Evolutionary conservation across 1,284 basidiomycete species (phyloP).

Genomic region (Trichosporon faecale): DNA sequence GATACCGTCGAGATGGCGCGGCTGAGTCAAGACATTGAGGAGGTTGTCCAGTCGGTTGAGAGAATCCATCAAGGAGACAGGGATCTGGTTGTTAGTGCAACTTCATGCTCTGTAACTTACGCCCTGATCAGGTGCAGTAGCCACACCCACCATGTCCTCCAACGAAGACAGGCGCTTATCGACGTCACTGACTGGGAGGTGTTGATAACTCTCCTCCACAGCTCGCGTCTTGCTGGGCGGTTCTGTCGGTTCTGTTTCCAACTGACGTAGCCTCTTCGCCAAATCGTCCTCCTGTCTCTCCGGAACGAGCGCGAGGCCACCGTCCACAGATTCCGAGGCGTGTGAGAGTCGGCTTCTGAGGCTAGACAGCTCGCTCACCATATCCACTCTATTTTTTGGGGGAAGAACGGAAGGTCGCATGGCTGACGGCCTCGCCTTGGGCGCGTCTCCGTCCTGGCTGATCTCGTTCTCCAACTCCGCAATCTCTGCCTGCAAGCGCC

Average conservation of each 20-base stretch:
- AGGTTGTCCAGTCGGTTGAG: slow-evolving; percentile 72
- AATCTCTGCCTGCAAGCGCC: slow-evolving; percentile 54
- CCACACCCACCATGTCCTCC: slow-evolving; percentile 69
- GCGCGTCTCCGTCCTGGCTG: slow-evolving; percentile 7
- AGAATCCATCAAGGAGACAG: slow-evolving; percentile 58
- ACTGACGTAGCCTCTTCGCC: neutral
- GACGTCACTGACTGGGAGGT: slow-evolving; percentile 9
- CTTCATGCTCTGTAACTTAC: neutral
- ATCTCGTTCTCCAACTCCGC: slow-evolving; percentile 54
- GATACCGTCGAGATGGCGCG: slow-evolving; percentile 94
- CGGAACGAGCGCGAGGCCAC: neutral
- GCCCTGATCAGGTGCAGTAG: neutral
- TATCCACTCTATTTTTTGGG: slow-evolving; percentile 33
- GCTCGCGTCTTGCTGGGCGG: neutral
- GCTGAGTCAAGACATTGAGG: slow-evolving; percentile 83
- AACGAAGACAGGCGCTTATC: slow-evolving; percentile 74
- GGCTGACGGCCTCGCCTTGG: neutral
- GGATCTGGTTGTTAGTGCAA: slow-evolving; percentile 11
- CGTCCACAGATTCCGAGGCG: neutral
- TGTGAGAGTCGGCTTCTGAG: slow-evolving; percentile 16
- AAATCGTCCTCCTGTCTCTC: neutral
- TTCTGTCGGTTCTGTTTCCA: neutral
- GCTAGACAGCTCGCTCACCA: slow-evolving; percentile 36
- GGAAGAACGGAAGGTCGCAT: slow-evolving; percentile 30
- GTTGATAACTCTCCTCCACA: neutral